phyloP scores from a whole-genome alignment of 768 basidiomycete species.

The Exsudoporus frostii region DNA sequence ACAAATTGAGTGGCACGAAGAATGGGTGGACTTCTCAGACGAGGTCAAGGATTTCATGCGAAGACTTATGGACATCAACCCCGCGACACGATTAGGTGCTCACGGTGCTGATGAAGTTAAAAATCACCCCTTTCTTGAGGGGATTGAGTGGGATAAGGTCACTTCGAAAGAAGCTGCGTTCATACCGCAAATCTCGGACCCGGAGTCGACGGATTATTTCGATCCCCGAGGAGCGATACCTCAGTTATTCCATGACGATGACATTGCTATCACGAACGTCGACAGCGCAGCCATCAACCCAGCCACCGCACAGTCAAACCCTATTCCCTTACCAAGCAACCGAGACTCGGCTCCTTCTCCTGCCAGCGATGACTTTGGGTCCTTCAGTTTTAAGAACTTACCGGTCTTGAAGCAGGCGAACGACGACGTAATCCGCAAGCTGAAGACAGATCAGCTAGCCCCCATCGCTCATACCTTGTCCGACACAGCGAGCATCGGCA shows the following conservation, averaged over 20 bases:
- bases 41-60: slow-evolving; percentile 92
- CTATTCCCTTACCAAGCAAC: slow-evolving; percentile 32
- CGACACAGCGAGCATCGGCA: slow-evolving; percentile 55
- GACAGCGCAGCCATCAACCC: slow-evolving; percentile 42
- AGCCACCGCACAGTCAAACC: slow-evolving; percentile 12
- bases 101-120: slow-evolving; percentile 92
- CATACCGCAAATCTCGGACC: slow-evolving; percentile 92
- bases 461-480: slow-evolving; percentile 73
- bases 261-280: slow-evolving; percentile 52
- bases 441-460: slow-evolving; percentile 85
- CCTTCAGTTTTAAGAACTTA: slow-evolving; percentile 97
- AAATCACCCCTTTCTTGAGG: slow-evolving; percentile 83
- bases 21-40: slow-evolving; percentile 80
- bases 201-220: slow-evolving; percentile 99
- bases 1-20: slow-evolving; percentile 93
- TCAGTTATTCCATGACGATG: slow-evolving; percentile 90
- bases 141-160: slow-evolving; percentile 91
- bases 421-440: slow-evolving; percentile 94
- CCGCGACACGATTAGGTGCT: slow-evolving; percentile 74
- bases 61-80: slow-evolving; percentile 78
- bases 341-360: slow-evolving; percentile 47
- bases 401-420: slow-evolving; percentile 96
- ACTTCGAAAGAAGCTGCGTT: slow-evolving; percentile 88
- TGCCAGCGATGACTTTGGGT: slow-evolving; percentile 88
- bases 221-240: slow-evolving; percentile 92